Conservation (phyloP, 2,329 filamentous ascomycete species). For the Clonostachys sp. region DNA sequence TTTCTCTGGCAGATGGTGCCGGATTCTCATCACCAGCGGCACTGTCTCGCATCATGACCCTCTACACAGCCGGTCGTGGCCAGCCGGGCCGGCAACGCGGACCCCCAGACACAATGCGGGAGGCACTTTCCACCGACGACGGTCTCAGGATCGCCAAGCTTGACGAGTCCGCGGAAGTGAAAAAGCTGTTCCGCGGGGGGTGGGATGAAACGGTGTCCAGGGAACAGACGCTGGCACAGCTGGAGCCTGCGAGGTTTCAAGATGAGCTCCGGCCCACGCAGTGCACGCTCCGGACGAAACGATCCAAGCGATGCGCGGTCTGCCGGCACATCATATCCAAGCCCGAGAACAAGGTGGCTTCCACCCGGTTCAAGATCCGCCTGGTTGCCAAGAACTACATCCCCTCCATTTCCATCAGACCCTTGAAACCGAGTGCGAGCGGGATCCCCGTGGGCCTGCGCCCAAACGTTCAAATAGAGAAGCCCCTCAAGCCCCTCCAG, state of each 20-base stretch:
- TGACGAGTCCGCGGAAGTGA: conserved; percentile 58
- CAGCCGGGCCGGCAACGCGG: conserved; percentile 58
- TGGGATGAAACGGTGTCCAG: conserved; percentile 58
- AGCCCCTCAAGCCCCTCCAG: conserved; percentile 48
- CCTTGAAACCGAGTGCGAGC: conserved; percentile 39
- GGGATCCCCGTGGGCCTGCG: conserved; percentile 26
- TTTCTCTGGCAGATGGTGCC: conserved; percentile 26
- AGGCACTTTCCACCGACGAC: conserved; percentile 66
- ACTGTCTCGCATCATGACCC: conserved; percentile 82
- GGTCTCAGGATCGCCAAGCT: conserved; percentile 62
- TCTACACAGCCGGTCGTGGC: conserved; percentile 73
- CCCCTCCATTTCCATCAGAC: conserved; percentile 71
- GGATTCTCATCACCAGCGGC: conserved; percentile 75
- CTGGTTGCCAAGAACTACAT: conserved; percentile 86
- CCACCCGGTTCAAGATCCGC: conserved; percentile 87
- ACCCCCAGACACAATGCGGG: conserved; percentile 72
- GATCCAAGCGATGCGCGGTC: conserved; percentile 85
- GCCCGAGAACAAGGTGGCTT: conserved; percentile 85
- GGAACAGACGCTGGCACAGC: conserved; percentile 43
- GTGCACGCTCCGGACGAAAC: conserved; percentile 81
- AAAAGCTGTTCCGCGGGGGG: conserved; percentile 51
- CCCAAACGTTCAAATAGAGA: conserved; percentile 20
- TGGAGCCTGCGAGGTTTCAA: conserved; percentile 57
- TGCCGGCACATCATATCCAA: conserved; percentile 95
- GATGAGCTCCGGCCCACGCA: conserved; percentile 77